Evolutionary conservation across 2,329 filamentous ascomycete species (phyloP).

Genomic region (Verticillium alfalfae): DNA sequence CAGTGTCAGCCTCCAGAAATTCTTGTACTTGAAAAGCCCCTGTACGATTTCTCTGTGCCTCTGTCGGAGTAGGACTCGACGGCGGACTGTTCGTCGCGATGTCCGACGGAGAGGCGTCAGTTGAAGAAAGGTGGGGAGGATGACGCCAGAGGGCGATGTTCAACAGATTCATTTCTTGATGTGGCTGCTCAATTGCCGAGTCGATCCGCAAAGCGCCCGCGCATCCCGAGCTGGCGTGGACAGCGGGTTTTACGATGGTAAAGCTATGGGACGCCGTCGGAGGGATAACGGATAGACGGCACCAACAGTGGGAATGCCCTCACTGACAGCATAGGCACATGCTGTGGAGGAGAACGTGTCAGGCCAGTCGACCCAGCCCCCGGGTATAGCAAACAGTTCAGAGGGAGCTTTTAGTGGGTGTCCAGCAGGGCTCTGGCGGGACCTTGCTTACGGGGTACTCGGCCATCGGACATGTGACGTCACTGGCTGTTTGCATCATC

Average conservation of each 20-base stretch:
- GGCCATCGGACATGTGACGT: background rate
- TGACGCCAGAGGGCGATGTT: background rate
- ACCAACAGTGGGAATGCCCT: background rate
- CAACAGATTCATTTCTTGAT: background rate
- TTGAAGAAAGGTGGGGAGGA: background rate
- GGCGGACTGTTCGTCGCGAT: conserved; percentile 4
- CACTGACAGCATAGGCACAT: background rate
- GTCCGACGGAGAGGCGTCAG: background rate
- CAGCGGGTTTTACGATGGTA: background rate
- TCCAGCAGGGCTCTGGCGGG: background rate
- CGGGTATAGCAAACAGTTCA: background rate
- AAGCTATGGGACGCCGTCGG: background rate
- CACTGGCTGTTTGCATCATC: background rate
- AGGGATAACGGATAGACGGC: background rate
- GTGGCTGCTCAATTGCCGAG: background rate
- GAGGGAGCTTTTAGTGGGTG: background rate
- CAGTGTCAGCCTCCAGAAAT: too few species aligned
- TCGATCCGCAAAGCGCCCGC: background rate
- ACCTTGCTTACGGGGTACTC: background rate
- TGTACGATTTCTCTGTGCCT: background rate
- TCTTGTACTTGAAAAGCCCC: too few species aligned
- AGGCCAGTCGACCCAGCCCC: background rate
- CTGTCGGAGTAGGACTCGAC: conserved; percentile 7
- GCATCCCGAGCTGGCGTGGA: background rate
- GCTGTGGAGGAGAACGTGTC: background rate